phyloP scores from a whole-genome alignment of 345 rosid species.

The Trapa incisa region DNA sequence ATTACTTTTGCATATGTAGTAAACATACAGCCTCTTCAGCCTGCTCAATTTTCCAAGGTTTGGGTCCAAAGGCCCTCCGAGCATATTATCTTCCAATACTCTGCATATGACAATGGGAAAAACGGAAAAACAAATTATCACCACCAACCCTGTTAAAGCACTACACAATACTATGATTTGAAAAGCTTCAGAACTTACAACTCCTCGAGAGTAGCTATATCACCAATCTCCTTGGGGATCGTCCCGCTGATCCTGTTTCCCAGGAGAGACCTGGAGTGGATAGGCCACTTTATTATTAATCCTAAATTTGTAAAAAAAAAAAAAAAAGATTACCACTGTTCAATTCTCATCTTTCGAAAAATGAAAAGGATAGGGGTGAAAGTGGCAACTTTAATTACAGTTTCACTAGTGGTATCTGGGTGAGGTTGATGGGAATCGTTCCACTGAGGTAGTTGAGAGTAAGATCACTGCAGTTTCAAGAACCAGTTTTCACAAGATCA shows the following conservation, averaged over 20 bases:
- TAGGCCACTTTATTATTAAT: not conserved
- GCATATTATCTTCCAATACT: constrained; percentile 46
- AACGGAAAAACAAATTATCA: not conserved
- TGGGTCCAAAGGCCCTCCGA: constrained; percentile 53
- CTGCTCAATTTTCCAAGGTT: constrained; percentile 47
- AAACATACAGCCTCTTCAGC: constrained; percentile 42
- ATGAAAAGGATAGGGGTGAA: not conserved
- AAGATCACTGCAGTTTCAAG: constrained; percentile 42
- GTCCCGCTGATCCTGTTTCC: constrained; percentile 63
- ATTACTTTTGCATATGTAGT: not conserved
- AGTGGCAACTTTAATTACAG: constrained; percentile 27
- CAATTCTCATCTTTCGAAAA: not conserved
- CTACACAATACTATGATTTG: not conserved
- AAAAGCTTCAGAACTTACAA: constrained; percentile 36
- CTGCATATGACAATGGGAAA: constrained; percentile 14
- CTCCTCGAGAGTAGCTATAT: constrained; percentile 32
- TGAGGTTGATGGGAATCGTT: constrained; percentile 46
- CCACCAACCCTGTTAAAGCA: constrained; percentile 1
- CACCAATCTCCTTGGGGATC: constrained; percentile 49
- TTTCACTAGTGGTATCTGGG: constrained; percentile 32
- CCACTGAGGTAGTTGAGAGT: constrained; percentile 61
- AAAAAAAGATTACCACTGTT: not conserved
- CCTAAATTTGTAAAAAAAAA: not conserved
- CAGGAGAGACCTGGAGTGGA: constrained; percentile 28
- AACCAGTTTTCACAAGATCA: no score